A percentile compares a stretch with the other conserved stretches of the same genome.
Conservation (phyloP, 2,329 filamentous ascomycete genomes). For the Ophiocordyceps camponoti-floridani region DNA sequence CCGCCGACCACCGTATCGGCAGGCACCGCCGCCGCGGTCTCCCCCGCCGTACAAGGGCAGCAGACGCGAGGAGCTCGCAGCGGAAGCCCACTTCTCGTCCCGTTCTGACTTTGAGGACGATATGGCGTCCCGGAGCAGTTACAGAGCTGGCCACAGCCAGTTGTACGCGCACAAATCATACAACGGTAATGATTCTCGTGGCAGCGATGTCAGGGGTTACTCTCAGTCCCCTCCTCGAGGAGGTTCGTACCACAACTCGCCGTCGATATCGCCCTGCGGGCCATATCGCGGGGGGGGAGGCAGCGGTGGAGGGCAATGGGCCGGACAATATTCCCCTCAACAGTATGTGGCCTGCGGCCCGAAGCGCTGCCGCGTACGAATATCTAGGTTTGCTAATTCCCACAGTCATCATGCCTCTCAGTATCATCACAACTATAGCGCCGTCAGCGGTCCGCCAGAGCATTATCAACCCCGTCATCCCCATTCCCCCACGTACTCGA, state of each 20-base stretch:
- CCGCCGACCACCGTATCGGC: constrained; percentile 6
- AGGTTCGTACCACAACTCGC: constrained; percentile 26
- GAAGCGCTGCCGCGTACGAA: not conserved
- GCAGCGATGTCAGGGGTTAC: constrained; percentile 17
- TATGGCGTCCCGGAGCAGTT: constrained; percentile 24
- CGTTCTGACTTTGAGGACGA: constrained; percentile 32
- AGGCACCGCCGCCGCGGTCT: constrained; percentile 9
- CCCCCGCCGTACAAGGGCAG: constrained; percentile 10
- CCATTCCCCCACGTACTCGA: constrained; percentile 34
- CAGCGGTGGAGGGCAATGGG: constrained; percentile 15
- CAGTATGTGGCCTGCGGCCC: constrained; percentile 15
- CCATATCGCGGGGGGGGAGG: constrained; percentile 9
- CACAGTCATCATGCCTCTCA: constrained; percentile 42
- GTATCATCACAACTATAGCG: constrained; percentile 37
- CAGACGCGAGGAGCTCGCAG: constrained; percentile 11
- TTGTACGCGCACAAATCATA: constrained; percentile 18
- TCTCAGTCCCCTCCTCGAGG: constrained; percentile 24
- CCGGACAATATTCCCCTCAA: constrained; percentile 19
- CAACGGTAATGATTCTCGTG: constrained; percentile 13
- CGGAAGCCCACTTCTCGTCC: constrained; percentile 20
- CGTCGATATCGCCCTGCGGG: constrained; percentile 23
- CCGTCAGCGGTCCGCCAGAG: constrained; percentile 32
- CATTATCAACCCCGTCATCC: constrained; percentile 31
- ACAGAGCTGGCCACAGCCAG: constrained; percentile 22
- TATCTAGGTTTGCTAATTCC: constrained; percentile 2